Conservation (phyloP, 2,329 filamentous ascomycete genomes). For the Sclerotinia spermophila region DNA sequence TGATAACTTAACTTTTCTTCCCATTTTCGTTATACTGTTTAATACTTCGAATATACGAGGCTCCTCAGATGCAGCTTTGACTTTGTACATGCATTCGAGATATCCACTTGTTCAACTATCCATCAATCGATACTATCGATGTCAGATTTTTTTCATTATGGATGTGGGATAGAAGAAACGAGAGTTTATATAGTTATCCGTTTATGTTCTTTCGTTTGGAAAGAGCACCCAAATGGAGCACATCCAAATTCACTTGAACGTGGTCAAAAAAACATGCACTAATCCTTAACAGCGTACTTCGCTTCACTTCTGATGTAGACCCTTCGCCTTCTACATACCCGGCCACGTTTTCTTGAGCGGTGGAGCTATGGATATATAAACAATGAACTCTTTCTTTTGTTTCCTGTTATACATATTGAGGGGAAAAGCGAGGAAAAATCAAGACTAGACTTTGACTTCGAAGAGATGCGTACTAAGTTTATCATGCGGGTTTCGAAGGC, state of each 20-base stretch:
- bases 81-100: not conserved
- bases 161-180: not conserved
- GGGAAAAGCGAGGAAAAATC: accelerated
- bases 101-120: not conserved
- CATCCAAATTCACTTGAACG: not conserved
- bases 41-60: not conserved
- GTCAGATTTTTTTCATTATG: not conserved
- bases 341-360: not conserved
- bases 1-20: not conserved
- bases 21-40: not conserved
- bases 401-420: not conserved
- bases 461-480: not conserved
- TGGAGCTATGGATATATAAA: not conserved
- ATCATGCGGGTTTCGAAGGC: not conserved
- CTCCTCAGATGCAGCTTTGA: not conserved
- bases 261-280: not conserved
- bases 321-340: not conserved
- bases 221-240: too few relatives aligned
- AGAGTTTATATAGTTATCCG: not conserved
- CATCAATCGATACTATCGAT: not conserved
- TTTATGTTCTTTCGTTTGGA: not conserved
- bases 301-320: not conserved
- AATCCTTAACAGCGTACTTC: not conserved
- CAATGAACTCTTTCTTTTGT: not conserved
- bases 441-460: not conserved